These are phyloP conservation scores for Breviolum minutum DNA, from an alignment of 73 alveolate species.

Conservation along the genomic window DNA sequence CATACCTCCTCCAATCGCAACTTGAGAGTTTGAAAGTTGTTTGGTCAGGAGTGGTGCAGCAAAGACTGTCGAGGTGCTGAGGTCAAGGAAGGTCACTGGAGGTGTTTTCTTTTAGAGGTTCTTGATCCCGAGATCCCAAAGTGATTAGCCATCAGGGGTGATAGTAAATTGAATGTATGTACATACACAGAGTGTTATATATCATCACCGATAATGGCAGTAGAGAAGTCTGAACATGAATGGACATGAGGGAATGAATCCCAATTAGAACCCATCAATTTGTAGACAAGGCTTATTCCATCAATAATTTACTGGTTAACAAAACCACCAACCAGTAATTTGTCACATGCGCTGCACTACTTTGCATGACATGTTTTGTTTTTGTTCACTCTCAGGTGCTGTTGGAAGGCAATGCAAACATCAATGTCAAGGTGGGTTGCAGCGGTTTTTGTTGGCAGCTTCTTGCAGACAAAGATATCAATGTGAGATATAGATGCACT, in stretches of 20 bases:
- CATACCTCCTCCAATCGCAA: background rate
- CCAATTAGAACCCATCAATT: too few relatives aligned
- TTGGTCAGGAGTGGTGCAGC: conserved; percentile 63
- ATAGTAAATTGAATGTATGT: background rate
- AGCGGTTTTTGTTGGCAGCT: too few relatives aligned
- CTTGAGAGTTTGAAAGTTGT: background rate
- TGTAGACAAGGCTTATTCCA: too few relatives aligned
- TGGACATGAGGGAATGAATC: too few relatives aligned
- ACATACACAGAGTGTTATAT: background rate
- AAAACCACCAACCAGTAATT: too few relatives aligned
- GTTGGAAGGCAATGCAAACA: conserved; percentile 54
- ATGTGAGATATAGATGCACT: too few relatives aligned
- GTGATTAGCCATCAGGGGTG: too few relatives aligned
- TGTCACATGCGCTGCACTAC: too few relatives aligned
- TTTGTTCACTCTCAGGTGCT: conserved; percentile 1
- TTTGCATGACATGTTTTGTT: background rate
- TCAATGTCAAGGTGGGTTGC: conserved; percentile 20
- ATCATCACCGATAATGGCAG: background rate
- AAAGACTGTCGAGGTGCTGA: background rate
- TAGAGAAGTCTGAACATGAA: background rate
- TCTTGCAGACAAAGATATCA: too few relatives aligned
- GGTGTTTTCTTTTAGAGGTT: background rate
- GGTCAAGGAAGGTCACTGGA: background rate
- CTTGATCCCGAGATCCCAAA: too few relatives aligned
- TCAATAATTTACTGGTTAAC: too few relatives aligned